Conservation (phyloP, 129 eudicot species). For the Flaveria brownii region DNA sequence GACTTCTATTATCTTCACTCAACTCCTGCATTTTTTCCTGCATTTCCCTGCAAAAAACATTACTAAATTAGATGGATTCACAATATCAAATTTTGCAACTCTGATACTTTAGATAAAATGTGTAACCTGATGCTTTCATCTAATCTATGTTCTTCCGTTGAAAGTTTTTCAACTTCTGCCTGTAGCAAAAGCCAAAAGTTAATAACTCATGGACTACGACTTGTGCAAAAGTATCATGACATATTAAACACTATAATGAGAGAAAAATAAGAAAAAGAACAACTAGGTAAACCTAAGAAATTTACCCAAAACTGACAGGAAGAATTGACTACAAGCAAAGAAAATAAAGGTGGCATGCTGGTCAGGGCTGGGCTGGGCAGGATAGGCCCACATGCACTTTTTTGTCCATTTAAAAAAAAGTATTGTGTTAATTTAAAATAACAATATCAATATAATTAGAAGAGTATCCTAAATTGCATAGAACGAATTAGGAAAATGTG, state of each 20-base stretch:
- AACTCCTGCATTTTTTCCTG: slow-evolving; percentile 82
- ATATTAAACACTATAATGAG: neutral
- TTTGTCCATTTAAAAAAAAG: neutral
- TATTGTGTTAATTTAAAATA: neutral
- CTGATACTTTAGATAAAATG: slow-evolving; percentile 9
- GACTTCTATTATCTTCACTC: slow-evolving; percentile 83
- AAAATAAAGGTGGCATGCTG: neutral
- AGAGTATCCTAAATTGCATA: neutral
- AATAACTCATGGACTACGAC: neutral
- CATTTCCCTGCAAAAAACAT: slow-evolving; percentile 71
- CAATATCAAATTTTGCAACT: slow-evolving; percentile 27
- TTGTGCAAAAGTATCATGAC: neutral
- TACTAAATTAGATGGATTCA: slow-evolving; percentile 19
- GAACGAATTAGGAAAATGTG: neutral
- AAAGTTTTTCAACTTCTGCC: slow-evolving; percentile 83
- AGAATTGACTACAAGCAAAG: neutral
- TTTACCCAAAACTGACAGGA: neutral
- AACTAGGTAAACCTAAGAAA: neutral
- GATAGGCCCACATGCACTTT: neutral
- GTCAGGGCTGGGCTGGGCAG: neutral
- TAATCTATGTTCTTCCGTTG: slow-evolving; percentile 74
- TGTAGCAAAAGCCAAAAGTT: slow-evolving; percentile 37
- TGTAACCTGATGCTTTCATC: slow-evolving; percentile 85
- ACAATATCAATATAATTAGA: neutral
- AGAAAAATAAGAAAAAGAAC: neutral